Conservation (phyloP, 2,329 filamentous ascomycete species). For the Talaromyces amestolkiae region DNA sequence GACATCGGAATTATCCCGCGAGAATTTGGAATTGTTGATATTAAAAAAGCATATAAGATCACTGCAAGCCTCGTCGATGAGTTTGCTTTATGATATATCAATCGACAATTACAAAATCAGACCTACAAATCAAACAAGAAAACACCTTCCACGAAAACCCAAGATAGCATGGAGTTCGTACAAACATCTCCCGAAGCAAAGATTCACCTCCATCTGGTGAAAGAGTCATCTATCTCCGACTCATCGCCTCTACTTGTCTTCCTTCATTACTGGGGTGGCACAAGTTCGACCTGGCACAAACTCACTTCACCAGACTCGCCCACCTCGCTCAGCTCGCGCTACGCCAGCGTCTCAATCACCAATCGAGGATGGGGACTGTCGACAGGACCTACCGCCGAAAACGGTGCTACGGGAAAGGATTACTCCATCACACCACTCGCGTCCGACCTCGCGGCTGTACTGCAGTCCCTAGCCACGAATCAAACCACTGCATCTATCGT, state of each 20-base stretch:
- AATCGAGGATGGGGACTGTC: conserved; percentile 41
- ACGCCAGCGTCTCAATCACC: conserved; percentile 31
- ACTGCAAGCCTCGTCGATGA: neutral
- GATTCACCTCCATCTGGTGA: conserved; percentile 21
- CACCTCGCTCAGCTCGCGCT: conserved; percentile 20
- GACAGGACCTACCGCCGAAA: conserved; percentile 26
- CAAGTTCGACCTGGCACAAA: conserved; percentile 33
- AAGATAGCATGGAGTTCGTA: conserved; percentile 12
- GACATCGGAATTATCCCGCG: neutral
- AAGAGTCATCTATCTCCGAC: neutral
- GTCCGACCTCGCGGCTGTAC: conserved; percentile 20
- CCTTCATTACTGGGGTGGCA: conserved; percentile 43
- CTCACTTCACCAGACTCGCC: conserved; percentile 25
- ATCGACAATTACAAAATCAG: neutral
- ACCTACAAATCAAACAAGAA: neutral
- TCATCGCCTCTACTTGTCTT: conserved; percentile 30
- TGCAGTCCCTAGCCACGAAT: conserved; percentile 21
- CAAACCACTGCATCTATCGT: conserved; percentile 26
- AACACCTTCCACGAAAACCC: no score
- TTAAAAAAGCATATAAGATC: neutral
- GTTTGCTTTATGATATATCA: neutral
- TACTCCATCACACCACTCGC: conserved; percentile 30
- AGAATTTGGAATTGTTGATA: neutral
- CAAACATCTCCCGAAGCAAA: conserved; percentile 11
- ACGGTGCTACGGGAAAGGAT: conserved; percentile 16